Evolutionary conservation across 495 filamentous ascomycete genomes (phyloP), one percentile per base, ranked within the genome.

Genomic region (Evansstolkia leycettana): DNA sequence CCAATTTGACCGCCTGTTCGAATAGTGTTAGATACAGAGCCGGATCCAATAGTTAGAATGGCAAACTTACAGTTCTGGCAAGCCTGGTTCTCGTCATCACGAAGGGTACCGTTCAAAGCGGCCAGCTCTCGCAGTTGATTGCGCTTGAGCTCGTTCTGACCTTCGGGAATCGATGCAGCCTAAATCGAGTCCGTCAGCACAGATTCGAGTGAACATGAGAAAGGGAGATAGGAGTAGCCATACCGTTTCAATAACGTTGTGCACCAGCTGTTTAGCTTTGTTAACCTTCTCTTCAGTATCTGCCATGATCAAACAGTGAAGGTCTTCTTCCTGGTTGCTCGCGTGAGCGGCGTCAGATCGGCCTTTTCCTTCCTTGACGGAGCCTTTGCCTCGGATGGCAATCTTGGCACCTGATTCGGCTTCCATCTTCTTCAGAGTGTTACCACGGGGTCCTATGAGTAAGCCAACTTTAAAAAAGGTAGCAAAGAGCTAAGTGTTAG

Each of bases 381-480:
- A 98, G 54, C 90, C 90, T 67, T 96, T 98, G 67, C 90, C 90
- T 52, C 90, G 88, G 46, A 98, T 98, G 43, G 90, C 90, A 67
- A 98, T 98, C 57, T 98, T 98, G 55, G 90, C 90, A 31, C 78
- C 76, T 29, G 90, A 98, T 66, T 96, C 86, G 48, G 80, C 74
- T 56, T 98, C 90, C 90, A 98, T 98, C 60, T 94, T 95, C 70
- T 98, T 98, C 47, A 98, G 66, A 38, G 90, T 98, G 54, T 95
- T 96, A 54, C 90, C 90, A 84, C 90, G 90, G 66, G 90, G 90
- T 60, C 90, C 90, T 76, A 98, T 98, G 55, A 98, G 86, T 77
- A 98, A 78, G 61, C 90, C 90, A 80, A 98, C 90, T 98, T 89
- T 80, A 81, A 80, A 18, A 78, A 78, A 69, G 65, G 70, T 75